A percentile compares a stretch with the other conserved stretches of the same genome.
These are phyloP conservation scores for Brassica incana DNA, from an alignment of 345 rosid genomes.

Conservation along the genomic window DNA sequence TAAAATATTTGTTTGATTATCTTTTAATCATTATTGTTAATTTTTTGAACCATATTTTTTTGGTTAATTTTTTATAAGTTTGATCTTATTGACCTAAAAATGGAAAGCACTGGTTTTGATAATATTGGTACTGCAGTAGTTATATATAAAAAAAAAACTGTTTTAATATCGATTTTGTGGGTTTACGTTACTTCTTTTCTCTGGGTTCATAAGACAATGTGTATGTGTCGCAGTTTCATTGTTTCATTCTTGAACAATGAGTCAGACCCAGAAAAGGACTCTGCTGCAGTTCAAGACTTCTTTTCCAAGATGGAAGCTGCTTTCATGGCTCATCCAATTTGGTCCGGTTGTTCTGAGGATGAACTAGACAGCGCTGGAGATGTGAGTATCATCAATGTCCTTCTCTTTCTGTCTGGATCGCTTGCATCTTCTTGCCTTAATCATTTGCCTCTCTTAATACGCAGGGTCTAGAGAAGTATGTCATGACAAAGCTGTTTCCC, in stretches of 20 bases:
- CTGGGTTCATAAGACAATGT: not conserved
- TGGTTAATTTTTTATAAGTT: no score
- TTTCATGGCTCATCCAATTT: conserved; percentile 88
- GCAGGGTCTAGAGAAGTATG: conserved; percentile 97
- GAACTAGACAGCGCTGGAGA: conserved; percentile 93
- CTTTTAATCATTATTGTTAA: no score
- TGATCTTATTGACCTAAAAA: no score
- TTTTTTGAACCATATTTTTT: no score
- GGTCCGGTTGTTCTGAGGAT: conserved; percentile 96
- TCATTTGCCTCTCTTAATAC: not conserved
- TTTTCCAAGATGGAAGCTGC: conserved; percentile 80
- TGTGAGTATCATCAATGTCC: conserved; percentile 46
- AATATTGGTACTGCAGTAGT: no score
- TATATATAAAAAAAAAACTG: no score
- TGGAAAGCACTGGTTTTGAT: no score
- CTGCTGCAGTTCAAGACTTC: conserved; percentile 71
- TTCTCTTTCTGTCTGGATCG: not conserved
- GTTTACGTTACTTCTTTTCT: not conserved
- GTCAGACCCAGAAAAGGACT: conserved; percentile 85
- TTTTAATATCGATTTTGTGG: not conserved
- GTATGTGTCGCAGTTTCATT: conserved; percentile 68
- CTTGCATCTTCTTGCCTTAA: not conserved
- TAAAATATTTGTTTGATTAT: no score
- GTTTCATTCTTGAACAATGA: conserved; percentile 79
- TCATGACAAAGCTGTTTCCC: conserved; percentile 89